phyloP scores from a whole-genome alignment of 2,329 filamentous ascomycete species.

The Fonsecaea nubica region DNA sequence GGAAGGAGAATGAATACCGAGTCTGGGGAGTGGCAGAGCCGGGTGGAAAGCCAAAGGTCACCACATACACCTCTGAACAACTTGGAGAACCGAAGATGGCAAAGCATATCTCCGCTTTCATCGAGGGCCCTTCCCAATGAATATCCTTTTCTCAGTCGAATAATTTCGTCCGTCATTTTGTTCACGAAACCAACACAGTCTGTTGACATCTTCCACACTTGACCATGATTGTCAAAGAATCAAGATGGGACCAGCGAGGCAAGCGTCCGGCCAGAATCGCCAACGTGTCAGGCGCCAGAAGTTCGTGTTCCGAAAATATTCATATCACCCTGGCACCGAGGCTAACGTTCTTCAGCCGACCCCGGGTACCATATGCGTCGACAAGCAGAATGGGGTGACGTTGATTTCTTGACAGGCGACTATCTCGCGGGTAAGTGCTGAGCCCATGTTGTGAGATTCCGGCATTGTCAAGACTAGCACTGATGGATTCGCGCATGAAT shows the following conservation, averaged over 20 bases:
- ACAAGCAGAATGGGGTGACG: constrained; percentile 39
- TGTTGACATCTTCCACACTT: background rate
- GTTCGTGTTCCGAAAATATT: constrained; percentile 24
- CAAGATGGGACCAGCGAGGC: constrained; percentile 6
- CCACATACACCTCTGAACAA: background rate
- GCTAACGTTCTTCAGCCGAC: constrained; percentile 30
- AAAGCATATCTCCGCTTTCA: background rate
- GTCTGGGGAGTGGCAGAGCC: background rate
- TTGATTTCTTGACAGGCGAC: constrained; percentile 42
- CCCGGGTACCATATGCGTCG: constrained; percentile 17
- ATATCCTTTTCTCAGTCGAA: background rate
- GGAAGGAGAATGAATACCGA: background rate
- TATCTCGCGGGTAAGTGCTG: constrained; percentile 43
- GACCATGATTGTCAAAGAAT: constrained; percentile 2
- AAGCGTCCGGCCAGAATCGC: constrained; percentile 1
- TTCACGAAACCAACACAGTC: background rate
- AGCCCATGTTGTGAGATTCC: background rate
- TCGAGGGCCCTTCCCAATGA: background rate
- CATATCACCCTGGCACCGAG: background rate
- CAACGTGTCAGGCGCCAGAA: constrained; percentile 21
- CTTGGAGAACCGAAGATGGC: background rate
- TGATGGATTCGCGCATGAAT: background rate
- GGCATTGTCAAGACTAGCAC: background rate
- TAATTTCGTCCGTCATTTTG: background rate
- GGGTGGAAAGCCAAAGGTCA: background rate